These are phyloP conservation scores for Trichoderma atroviride DNA, from an alignment of 2,329 filamentous ascomycete species.

Conservation along the genomic window DNA sequence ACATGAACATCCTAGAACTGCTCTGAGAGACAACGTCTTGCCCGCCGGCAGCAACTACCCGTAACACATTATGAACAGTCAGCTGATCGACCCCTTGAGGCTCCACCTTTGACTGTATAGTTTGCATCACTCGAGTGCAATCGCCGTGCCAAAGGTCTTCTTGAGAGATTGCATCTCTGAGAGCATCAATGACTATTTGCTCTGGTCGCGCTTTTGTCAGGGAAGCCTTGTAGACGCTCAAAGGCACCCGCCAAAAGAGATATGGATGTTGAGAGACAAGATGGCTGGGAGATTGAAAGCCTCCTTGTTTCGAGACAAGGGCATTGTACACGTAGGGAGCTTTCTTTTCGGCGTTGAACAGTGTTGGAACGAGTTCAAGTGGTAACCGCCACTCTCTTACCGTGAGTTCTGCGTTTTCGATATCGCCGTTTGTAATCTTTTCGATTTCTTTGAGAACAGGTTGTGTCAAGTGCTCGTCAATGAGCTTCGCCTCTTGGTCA, in stretches of 20 bases:
- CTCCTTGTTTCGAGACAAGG: constrained; percentile 32
- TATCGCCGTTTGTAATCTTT: constrained; percentile 30
- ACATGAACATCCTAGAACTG: constrained; percentile 37
- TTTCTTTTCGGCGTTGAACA: constrained; percentile 26
- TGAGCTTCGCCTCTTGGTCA: constrained; percentile 31
- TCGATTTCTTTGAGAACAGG: constrained; percentile 34
- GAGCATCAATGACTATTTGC: constrained; percentile 31
- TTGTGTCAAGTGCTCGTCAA: constrained; percentile 32
- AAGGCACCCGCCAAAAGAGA: constrained; percentile 44
- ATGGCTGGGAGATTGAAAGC: constrained; percentile 30
- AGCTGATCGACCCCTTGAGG: constrained; percentile 28
- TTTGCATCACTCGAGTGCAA: constrained; percentile 29
- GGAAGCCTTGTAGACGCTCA: constrained; percentile 35
- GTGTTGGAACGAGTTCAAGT: constrained; percentile 35
- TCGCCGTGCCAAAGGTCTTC: constrained; percentile 26
- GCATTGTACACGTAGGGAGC: constrained; percentile 33
- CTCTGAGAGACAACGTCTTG: constrained; percentile 36
- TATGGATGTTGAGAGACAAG: constrained; percentile 41
- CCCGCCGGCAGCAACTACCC: constrained; percentile 39
- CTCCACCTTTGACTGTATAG: constrained; percentile 28
- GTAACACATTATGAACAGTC: constrained; percentile 36
- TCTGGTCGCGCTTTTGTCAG: constrained; percentile 32
- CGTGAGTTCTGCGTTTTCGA: neutral
- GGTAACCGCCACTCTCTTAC: constrained; percentile 32
- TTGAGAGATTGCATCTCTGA: constrained; percentile 33